A percentile compares a stretch with the other conserved stretches of the same genome.
Evolutionary conservation across 176 grass and related monocot genomes (phyloP).

Genomic region (Juncus inflexus): DNA sequence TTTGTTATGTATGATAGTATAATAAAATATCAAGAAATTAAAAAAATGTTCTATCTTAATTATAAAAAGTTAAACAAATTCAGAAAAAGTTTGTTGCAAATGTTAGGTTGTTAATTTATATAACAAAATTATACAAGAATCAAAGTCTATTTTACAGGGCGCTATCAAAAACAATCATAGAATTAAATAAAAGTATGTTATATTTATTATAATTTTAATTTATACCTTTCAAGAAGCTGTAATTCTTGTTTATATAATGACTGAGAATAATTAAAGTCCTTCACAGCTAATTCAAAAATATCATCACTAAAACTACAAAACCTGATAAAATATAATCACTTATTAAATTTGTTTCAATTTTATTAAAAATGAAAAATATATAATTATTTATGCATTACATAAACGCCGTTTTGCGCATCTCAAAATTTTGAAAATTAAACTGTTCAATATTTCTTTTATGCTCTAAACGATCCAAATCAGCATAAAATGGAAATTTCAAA

Average conservation of each 20-base stretch:
- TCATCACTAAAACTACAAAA: constrained; percentile 26
- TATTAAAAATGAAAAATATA: not conserved
- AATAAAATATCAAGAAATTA: no score
- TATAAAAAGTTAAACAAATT: not conserved
- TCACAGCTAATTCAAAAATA: constrained; percentile 33
- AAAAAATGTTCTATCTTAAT: no score
- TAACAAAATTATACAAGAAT: no score
- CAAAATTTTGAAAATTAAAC: constrained; percentile 28
- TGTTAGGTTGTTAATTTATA: not conserved
- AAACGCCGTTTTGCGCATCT: constrained; percentile 42
- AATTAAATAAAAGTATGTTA: no score
- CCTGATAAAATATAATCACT: constrained; percentile 34
- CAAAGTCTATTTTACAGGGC: not conserved
- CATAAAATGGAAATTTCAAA: constrained; percentile 58
- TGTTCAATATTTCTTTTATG: constrained; percentile 74
- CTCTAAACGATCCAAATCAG: constrained; percentile 57
- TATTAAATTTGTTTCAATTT: constrained; percentile 2
- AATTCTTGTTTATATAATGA: constrained; percentile 51
- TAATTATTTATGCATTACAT: constrained; percentile 36
- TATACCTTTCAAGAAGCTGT: constrained; percentile 53
- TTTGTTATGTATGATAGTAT: no score
- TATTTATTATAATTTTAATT: not conserved
- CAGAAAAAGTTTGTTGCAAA: not conserved
- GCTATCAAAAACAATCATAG: not conserved
- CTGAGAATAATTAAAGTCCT: constrained; percentile 55